Conservation (phyloP, 1,284 basidiomycete species). For the Ceraceosorus guamensis region DNA sequence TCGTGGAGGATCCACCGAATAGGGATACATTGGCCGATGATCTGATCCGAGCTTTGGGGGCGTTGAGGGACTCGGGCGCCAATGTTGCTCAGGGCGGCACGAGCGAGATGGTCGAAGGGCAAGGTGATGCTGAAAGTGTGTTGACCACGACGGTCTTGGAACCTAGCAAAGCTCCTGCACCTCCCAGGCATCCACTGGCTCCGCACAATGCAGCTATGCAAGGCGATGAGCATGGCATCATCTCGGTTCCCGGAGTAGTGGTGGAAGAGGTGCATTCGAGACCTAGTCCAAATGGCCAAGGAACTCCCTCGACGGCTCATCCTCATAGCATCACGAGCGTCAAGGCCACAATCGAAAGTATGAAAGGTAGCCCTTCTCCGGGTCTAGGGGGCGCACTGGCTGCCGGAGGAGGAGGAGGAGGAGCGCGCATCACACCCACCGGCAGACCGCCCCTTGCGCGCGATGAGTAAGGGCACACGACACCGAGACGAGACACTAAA, state of each 20-base stretch:
- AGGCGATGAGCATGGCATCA: constrained; percentile 9
- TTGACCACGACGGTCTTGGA: constrained; percentile 2
- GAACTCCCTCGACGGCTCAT: too few relatives aligned
- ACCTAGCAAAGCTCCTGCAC: constrained; percentile 17
- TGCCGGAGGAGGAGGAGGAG: neutral
- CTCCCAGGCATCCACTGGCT: constrained; percentile 10
- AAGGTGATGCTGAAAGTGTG: too few relatives aligned
- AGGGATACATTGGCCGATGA: constrained; percentile 76
- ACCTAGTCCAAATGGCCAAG: too few relatives aligned
- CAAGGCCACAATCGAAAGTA: constrained; percentile 41
- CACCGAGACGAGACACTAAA: too few relatives aligned
- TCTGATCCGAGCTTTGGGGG: constrained; percentile 56
- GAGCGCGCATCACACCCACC: neutral
- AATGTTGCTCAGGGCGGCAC: constrained; percentile 12
- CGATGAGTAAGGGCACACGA: too few relatives aligned
- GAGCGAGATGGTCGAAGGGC: neutral
- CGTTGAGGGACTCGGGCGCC: constrained; percentile 30
- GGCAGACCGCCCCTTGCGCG: neutral
- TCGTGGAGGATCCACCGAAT: constrained; percentile 87
- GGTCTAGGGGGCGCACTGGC: too few relatives aligned
- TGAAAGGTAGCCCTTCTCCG: constrained; percentile 17
- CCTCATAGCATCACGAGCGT: constrained; percentile 32
- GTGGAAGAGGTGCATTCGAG: constrained; percentile 18
- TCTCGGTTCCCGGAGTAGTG: constrained; percentile 30
- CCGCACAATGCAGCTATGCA: constrained; percentile 12